Percentiles rank a stretch among this genome's conserved stretches.
Conservation (phyloP, 495 filamentous ascomycete genomes). For the Stereocaulon alpinum region DNA sequence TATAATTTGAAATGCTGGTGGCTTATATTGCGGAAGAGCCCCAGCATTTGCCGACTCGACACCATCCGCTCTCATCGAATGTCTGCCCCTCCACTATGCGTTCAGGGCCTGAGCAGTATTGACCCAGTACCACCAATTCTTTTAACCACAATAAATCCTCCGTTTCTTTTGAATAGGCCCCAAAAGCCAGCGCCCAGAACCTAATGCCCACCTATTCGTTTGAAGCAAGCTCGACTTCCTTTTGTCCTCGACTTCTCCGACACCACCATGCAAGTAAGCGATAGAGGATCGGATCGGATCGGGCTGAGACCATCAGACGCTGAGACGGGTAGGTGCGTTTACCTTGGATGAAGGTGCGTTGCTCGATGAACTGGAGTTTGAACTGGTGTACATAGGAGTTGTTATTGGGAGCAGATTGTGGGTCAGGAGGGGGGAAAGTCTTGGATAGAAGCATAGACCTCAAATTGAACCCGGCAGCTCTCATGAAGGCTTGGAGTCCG, state of each 20-base stretch:
- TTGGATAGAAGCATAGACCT: background rate
- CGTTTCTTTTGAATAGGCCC: background rate
- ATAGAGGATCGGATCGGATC: background rate
- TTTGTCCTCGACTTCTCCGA: background rate
- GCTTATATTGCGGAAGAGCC: conserved; percentile 2
- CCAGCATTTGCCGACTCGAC: conserved; percentile 18
- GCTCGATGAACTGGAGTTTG: background rate
- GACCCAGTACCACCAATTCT: background rate
- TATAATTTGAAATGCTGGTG: conserved; percentile 65
- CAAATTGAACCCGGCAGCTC: background rate
- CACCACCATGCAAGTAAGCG: background rate
- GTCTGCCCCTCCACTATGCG: background rate
- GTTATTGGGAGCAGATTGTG: background rate
- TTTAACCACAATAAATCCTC: background rate
- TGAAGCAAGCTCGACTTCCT: background rate
- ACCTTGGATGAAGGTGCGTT: background rate
- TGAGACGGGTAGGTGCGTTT: background rate
- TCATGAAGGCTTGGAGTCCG: background rate
- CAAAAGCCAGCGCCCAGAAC: background rate
- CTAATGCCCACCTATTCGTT: too few species aligned
- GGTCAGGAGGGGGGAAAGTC: background rate
- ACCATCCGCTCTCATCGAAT: conserved; percentile 23
- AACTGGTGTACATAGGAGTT: background rate
- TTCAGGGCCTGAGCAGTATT: background rate
- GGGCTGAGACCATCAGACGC: background rate